A percentile compares a stretch with the other conserved stretches of the same genome.
These are phyloP conservation scores for Penicillium malachiteum DNA, from an alignment of 495 filamentous ascomycete genomes.

Conservation along the genomic window DNA sequence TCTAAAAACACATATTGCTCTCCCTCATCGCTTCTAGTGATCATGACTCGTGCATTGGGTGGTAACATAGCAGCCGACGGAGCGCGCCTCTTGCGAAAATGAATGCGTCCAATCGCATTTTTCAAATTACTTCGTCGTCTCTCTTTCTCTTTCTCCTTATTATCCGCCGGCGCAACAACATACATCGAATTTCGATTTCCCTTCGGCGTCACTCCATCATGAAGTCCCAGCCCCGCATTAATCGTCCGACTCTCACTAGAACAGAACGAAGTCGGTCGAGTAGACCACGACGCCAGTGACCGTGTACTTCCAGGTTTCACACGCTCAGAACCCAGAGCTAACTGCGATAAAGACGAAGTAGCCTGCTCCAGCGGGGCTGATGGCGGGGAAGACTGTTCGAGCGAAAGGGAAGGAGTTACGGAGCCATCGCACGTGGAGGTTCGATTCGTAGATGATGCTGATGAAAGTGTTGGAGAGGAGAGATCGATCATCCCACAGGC, in stretches of 20 bases:
- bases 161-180: conserved; percentile 32
- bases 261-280: conserved; percentile 43
- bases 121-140: conserved; percentile 38
- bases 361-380: conserved; percentile 31
- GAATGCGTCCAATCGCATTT: conserved; percentile 39
- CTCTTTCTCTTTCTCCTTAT: conserved; percentile 37
- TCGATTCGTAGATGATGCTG: conserved; percentile 40
- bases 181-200: conserved; percentile 31
- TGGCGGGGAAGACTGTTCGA: conserved; percentile 17
- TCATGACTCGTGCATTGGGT: conserved; percentile 27
- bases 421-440: conserved; percentile 33
- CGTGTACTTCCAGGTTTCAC: conserved; percentile 38
- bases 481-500: conserved; percentile 39
- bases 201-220: conserved; percentile 9
- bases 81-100: conserved; percentile 39
- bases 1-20: conserved; percentile 35
- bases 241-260: conserved; percentile 36
- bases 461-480: conserved; percentile 38
- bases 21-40: conserved; percentile 27
- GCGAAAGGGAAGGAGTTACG: conserved; percentile 22
- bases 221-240: conserved; percentile 12
- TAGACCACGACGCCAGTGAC: conserved; percentile 43
- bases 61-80: conserved; percentile 34
- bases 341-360: conserved; percentile 37
- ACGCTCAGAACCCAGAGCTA: conserved; percentile 37